Percentiles rank a stretch among this genome's conserved stretches.
Evolutionary conservation across 2,329 filamentous ascomycete species (phyloP).

Genomic region (Cytospora piceae): DNA sequence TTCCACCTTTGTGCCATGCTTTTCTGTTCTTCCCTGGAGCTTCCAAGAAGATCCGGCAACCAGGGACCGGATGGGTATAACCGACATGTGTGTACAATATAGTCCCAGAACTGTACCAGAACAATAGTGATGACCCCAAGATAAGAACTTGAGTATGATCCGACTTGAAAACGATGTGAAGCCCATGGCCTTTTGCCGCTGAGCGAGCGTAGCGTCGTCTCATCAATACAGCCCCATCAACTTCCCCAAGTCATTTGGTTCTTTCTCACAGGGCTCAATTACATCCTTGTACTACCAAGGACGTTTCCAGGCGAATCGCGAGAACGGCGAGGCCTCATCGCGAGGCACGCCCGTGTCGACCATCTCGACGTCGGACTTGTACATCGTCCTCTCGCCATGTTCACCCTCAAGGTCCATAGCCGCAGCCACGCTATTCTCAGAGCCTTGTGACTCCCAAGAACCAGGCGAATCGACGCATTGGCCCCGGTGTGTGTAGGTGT

Average conservation of each 20-base stretch:
- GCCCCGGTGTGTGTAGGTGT: not conserved
- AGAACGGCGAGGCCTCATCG: not conserved
- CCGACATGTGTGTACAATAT: not conserved
- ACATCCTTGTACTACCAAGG: not conserved
- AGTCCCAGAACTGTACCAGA: not conserved
- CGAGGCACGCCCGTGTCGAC: constrained; percentile 1
- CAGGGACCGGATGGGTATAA: not conserved
- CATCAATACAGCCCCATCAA: not conserved
- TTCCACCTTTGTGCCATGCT: not conserved
- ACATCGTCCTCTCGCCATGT: not conserved
- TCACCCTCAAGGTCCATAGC: not conserved
- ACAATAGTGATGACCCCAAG: not conserved
- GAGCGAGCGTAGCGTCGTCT: not conserved
- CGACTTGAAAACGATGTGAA: not conserved
- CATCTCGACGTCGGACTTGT: constrained; percentile 7
- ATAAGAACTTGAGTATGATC: not conserved
- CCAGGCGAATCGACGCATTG: not conserved
- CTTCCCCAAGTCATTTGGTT: not conserved
- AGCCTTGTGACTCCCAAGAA: not conserved
- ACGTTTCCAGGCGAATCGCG: constrained; percentile 7
- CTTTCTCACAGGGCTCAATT: not conserved
- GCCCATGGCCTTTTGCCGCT: not conserved
- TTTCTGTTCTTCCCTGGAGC: not conserved
- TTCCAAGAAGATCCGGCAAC: not conserved
- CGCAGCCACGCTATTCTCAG: not conserved